Percentiles rank a stretch among this genome's conserved stretches.
These are phyloP conservation scores for Plasmodium falciparum DNA, from an alignment of 169 alveolate genomes.

Conservation along the genomic window DNA sequence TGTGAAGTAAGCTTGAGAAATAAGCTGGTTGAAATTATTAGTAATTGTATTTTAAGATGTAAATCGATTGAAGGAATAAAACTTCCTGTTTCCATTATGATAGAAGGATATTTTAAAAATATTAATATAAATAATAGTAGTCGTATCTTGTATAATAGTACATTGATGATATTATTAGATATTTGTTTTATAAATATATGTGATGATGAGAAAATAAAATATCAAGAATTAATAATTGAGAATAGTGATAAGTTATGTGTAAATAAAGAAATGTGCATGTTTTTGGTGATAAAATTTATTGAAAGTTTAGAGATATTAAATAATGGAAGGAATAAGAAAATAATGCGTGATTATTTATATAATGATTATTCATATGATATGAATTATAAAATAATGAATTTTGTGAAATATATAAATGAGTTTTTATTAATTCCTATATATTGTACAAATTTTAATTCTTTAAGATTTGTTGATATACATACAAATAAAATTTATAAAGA, in stretches of 20 bases:
- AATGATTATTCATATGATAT: constrained; percentile 6
- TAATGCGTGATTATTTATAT: constrained; percentile 27
- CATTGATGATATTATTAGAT: constrained; percentile 53
- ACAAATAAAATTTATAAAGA: constrained; percentile 23
- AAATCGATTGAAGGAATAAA: constrained; percentile 34
- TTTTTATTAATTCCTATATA: constrained; percentile 60
- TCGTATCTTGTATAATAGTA: constrained; percentile 42
- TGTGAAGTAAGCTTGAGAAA: constrained; percentile 13
- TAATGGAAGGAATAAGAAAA: constrained; percentile 17
- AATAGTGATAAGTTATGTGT: constrained; percentile 2
- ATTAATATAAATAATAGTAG: constrained; percentile 16
- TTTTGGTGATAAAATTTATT: constrained; percentile 46
- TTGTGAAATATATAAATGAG: constrained; percentile 33
- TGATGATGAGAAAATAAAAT: constrained; percentile 71
- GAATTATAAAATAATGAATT: constrained; percentile 16
- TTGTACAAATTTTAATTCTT: constrained; percentile 15
- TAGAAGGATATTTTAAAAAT: constrained; percentile 34
- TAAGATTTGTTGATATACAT: constrained; percentile 37
- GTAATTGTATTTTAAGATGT: constrained; percentile 67
- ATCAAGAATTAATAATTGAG: constrained; percentile 40
- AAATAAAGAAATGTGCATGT: constrained; percentile 35
- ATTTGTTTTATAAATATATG: constrained; percentile 31
- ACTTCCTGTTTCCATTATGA: constrained; percentile 28
- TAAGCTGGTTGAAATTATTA: constrained; percentile 34
- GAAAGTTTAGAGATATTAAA: constrained; percentile 64